A percentile compares a stretch with the other conserved stretches of the same genome.
Conservation (phyloP, 2,329 filamentous ascomycete genomes). For the Ceratocystis smalleyi region DNA sequence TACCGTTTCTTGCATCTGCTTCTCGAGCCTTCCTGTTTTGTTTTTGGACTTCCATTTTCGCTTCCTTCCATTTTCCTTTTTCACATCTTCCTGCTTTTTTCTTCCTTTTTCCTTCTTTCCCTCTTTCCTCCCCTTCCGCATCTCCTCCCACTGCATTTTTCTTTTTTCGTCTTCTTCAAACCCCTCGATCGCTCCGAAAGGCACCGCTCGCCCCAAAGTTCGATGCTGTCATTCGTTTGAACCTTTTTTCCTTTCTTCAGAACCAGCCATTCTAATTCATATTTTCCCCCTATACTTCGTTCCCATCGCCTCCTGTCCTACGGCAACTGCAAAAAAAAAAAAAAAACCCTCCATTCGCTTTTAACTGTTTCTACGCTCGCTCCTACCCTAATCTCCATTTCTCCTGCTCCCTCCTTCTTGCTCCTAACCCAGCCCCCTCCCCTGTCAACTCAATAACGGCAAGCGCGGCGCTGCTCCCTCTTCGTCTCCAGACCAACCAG, state of each 20-base stretch:
- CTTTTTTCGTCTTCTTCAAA: slow-evolving; percentile 1
- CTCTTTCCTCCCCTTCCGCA: neutral
- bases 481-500: slow-evolving; percentile 2
- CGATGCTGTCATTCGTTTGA: slow-evolving; percentile 15
- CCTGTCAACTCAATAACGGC: slow-evolving; percentile 1
- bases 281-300: slow-evolving; percentile 1
- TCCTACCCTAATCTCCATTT: neutral
- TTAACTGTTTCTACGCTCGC: neutral
- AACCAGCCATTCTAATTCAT: neutral
- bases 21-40: neutral
- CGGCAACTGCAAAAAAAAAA: neutral
- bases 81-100: neutral
- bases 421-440: neutral
- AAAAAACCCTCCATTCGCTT: neutral
- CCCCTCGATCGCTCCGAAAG: neutral
- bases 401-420: neutral
- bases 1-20: neutral
- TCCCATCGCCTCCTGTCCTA: neutral
- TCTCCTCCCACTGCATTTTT: slow-evolving; percentile 1
- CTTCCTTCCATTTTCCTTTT: neutral
- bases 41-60: neutral
- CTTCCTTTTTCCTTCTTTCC: neutral
- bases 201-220: neutral
- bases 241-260: neutral
- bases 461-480: slow-evolving; percentile 1